Percentiles rank a stretch among this genome's conserved stretches.
Conservation (phyloP, 306 rosid species). For the Luffa aegyptiaca region DNA sequence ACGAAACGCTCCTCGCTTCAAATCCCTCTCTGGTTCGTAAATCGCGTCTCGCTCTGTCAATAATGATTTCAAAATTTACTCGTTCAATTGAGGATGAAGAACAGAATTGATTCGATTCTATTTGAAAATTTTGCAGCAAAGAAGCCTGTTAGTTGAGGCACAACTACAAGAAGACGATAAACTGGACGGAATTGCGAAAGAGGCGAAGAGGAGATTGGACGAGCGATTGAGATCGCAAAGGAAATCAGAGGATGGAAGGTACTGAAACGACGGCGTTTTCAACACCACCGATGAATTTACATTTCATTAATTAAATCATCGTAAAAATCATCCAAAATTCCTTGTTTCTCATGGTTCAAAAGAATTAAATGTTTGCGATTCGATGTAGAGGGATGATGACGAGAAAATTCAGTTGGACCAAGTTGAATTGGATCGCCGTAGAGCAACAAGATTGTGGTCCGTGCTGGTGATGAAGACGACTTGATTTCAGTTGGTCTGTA, state of each 20-base stretch:
- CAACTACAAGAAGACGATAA: slow-evolving; percentile 24
- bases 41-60: not conserved
- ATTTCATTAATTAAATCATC: not conserved
- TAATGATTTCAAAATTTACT: not conserved
- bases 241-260: slow-evolving; percentile 22
- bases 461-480: not conserved
- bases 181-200: slow-evolving; percentile 47
- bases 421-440: not conserved
- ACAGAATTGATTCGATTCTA: not conserved
- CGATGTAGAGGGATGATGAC: not conserved
- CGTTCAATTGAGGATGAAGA: not conserved
- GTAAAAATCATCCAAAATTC: not conserved
- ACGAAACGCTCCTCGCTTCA: slow-evolving; percentile 29
- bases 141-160: slow-evolving; percentile 22
- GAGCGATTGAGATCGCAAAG: slow-evolving; percentile 31
- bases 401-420: not conserved
- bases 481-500: not conserved
- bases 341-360: not conserved
- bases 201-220: slow-evolving; percentile 74
- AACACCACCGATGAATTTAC: not conserved
- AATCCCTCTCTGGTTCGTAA: slow-evolving; percentile 26
- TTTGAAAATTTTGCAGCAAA: slow-evolving; percentile 11
- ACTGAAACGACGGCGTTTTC: not conserved
- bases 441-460: not conserved
- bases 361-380: not conserved